phyloP scores from a whole-genome alignment of 1,284 basidiomycete genomes.

The Melampsora larici-populina region DNA sequence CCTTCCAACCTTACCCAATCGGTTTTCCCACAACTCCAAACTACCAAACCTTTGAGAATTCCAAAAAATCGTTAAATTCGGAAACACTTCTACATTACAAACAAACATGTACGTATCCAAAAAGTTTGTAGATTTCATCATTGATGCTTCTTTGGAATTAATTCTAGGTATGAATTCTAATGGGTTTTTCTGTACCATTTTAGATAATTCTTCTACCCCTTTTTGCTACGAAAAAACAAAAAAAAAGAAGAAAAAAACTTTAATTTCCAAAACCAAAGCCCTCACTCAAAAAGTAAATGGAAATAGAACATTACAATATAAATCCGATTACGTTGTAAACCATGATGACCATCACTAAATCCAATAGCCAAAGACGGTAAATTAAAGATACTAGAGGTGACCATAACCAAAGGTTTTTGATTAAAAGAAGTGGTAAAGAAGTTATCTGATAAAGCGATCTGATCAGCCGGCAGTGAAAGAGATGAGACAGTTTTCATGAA shows the following conservation, averaged over 20 bases:
- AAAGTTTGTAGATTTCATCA: constrained; percentile 25
- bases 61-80: constrained; percentile 46
- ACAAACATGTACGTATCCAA: constrained; percentile 45
- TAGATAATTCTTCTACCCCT: constrained; percentile 38
- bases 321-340: constrained; percentile 29
- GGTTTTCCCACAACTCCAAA: constrained; percentile 15
- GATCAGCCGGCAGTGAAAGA: constrained; percentile 12
- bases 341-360: constrained; percentile 37
- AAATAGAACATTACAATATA: constrained; percentile 33
- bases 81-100: constrained; percentile 47
- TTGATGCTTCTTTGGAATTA: neutral
- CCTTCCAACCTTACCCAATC: constrained; percentile 46
- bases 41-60: constrained; percentile 17
- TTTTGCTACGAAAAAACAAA: constrained; percentile 24
- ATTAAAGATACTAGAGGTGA: constrained; percentile 14
- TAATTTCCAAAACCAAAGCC: neutral
- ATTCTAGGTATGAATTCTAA: constrained; percentile 42
- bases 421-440: constrained; percentile 49
- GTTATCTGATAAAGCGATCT: constrained; percentile 48
- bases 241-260: constrained; percentile 6
- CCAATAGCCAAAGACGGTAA: constrained; percentile 22
- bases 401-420: constrained; percentile 47
- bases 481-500: constrained; percentile 45
- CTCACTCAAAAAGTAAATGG: neutral
- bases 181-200: constrained; percentile 34